Evolutionary conservation across 768 basidiomycete genomes (phyloP).

Genomic region (Pleurotus giganteus): DNA sequence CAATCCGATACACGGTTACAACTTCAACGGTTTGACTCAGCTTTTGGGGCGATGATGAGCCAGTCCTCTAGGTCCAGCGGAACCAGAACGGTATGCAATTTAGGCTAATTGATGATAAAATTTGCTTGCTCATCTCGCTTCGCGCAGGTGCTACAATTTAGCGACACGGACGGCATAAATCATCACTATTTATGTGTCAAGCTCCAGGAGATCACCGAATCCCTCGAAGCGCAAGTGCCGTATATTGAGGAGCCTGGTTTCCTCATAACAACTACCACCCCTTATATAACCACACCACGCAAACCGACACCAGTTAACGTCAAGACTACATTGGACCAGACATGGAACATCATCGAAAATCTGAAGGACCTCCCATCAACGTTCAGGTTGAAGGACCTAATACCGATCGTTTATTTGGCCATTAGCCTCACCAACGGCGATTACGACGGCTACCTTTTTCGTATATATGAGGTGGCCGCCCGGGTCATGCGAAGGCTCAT

Average conservation of each 20-base stretch:
- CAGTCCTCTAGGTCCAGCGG: background rate
- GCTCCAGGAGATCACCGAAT: background rate
- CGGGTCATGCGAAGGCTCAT: background rate
- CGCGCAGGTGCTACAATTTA: background rate
- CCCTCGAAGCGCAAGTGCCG: background rate
- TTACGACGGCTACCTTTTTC: background rate
- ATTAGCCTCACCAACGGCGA: background rate
- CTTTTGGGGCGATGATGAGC: background rate
- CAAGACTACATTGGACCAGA: background rate
- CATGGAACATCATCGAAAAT: background rate
- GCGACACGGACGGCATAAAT: background rate
- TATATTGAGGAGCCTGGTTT: background rate
- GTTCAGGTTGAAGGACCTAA: background rate
- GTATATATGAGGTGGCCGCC: background rate
- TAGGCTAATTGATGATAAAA: background rate
- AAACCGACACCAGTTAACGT: background rate
- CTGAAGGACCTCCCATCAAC: background rate
- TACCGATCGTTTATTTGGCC: background rate
- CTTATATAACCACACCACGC: background rate
- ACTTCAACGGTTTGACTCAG: background rate
- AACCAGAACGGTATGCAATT: background rate
- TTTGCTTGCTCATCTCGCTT: background rate
- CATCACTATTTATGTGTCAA: background rate
- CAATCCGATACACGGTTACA: background rate
- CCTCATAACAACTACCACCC: background rate